phyloP scores from a whole-genome alignment of 2,329 filamentous ascomycete genomes.

The Diaporthe eres region DNA sequence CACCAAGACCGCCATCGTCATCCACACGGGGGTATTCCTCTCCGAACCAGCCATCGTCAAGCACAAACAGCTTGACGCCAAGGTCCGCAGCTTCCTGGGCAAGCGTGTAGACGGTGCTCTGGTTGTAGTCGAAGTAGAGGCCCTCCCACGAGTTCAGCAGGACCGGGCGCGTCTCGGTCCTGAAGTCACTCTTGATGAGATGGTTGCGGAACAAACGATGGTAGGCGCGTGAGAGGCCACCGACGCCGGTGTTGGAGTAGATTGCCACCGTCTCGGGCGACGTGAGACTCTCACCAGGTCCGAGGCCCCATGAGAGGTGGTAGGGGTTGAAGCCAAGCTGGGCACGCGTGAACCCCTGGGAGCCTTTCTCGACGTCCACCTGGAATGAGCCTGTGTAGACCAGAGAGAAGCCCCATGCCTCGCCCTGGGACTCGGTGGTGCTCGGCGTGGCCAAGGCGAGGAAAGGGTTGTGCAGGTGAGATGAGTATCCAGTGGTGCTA shows the following conservation, averaged over 20 bases:
- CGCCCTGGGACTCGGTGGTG: slow-evolving; percentile 72
- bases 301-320: slow-evolving; percentile 71
- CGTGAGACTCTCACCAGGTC: slow-evolving; percentile 68
- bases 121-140: slow-evolving; percentile 70
- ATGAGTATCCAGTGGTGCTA: slow-evolving; percentile 73
- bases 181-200: slow-evolving; percentile 70
- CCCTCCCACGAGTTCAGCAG: slow-evolving; percentile 79
- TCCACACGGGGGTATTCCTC: slow-evolving; percentile 71
- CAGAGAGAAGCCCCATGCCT: slow-evolving; percentile 76
- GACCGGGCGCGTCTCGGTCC: slow-evolving; percentile 64
- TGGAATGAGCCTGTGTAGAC: slow-evolving; percentile 76
- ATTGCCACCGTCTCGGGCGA: slow-evolving; percentile 75
- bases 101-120: slow-evolving; percentile 67
- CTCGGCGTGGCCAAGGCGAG: slow-evolving; percentile 68
- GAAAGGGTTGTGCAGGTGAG: slow-evolving; percentile 76
- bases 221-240: slow-evolving; percentile 73
- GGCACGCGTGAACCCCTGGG: slow-evolving; percentile 72
- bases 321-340: slow-evolving; percentile 72
- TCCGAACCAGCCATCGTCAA: slow-evolving; percentile 79
- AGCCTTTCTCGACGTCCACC: slow-evolving; percentile 73
- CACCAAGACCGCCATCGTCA: slow-evolving; percentile 72
- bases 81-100: slow-evolving; percentile 70
- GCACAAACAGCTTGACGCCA: slow-evolving; percentile 74
- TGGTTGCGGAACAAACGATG: slow-evolving; percentile 74
- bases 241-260: slow-evolving; percentile 71